Evolutionary conservation across 495 filamentous ascomycete genomes (phyloP), one percentile per base, ranked within the genome.

Genomic region (Platismatia glauca): DNA sequence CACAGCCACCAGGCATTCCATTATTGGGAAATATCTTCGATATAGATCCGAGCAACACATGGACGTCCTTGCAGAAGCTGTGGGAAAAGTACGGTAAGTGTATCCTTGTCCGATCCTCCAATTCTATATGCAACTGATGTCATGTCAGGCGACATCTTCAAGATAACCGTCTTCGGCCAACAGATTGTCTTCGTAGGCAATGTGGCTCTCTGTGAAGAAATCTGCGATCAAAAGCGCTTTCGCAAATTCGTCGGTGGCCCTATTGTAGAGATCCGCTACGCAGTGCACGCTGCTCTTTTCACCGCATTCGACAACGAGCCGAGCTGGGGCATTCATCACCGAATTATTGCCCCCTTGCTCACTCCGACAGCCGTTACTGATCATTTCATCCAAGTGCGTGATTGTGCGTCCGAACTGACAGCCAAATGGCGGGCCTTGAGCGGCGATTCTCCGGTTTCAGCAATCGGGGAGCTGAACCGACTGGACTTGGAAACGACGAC

Each of bases 221-320:
- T 88, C 38, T 90, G 84, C 71, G 85, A 93, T 69, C 83, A 89
- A 72, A 84, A 73, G 34, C 76, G 84, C 48, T 94, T 91, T 71
- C 70, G 78, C 27, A 93, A 93, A 72, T 77, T 74, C 64, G 78
- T 89, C 9, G 73, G 73, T 7, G 80, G 78, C 2, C 73, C 84
- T 24, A 78, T 91, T 33, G 60, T 76, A 27, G 78, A 89, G 69
- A 79, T 90, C 60, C 73, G 87, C 64, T 75, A 82, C 63, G 82
- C 82, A 24, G 82, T 86, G 4, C 77, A 84, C 61, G 82, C 88
- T 74, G 86, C 87, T 53, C 77, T 91, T n/a, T 93, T 92, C 74
- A 89, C 86, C 0, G 88, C 89, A 0, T 77, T 78, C 39, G 66
- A 77, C 29, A 76, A 78, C 8, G 86, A 90, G 69, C 72, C 80